phyloP scores from a whole-genome alignment of 2,329 filamentous ascomycete species.

The Hortaea sp. region DNA sequence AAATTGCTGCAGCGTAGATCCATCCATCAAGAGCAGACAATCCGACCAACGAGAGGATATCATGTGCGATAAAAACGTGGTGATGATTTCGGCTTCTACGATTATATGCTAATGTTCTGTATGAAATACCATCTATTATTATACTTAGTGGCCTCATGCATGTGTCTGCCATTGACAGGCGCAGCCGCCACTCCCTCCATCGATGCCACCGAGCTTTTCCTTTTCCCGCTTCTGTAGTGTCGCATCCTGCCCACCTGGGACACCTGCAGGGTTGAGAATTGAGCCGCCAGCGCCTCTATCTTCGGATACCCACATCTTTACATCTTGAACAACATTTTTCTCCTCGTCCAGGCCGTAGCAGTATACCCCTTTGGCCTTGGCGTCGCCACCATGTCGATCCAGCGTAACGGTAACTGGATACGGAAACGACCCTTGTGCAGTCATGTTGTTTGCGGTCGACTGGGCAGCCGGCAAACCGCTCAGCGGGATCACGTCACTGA shows the following conservation, averaged over 20 bases:
- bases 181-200: slow-evolving; percentile 52
- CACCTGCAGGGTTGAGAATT: slow-evolving; percentile 41
- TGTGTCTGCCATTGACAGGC: slow-evolving; percentile 46
- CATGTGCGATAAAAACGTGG: no score
- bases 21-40: neutral
- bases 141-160: no score
- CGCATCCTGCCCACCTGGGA: slow-evolving; percentile 27
- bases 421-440: slow-evolving; percentile 48
- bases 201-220: slow-evolving; percentile 36
- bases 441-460: slow-evolving; percentile 35
- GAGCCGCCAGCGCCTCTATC: slow-evolving; percentile 40
- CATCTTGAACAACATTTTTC: slow-evolving; percentile 32
- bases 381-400: slow-evolving; percentile 49
- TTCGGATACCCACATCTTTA: slow-evolving; percentile 42
- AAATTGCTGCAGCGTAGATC: neutral
- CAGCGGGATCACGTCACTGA: slow-evolving; percentile 2
- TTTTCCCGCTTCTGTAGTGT: slow-evolving; percentile 1
- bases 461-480: slow-evolving; percentile 13
- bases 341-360: slow-evolving; percentile 48
- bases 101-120: no score
- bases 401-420: slow-evolving; percentile 51
- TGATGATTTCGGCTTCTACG: no score
- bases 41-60: no score
- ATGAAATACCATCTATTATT: no score
- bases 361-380: slow-evolving; percentile 47